Conservation (phyloP, 1,284 basidiomycete genomes). For the Lentinus polychrous region DNA sequence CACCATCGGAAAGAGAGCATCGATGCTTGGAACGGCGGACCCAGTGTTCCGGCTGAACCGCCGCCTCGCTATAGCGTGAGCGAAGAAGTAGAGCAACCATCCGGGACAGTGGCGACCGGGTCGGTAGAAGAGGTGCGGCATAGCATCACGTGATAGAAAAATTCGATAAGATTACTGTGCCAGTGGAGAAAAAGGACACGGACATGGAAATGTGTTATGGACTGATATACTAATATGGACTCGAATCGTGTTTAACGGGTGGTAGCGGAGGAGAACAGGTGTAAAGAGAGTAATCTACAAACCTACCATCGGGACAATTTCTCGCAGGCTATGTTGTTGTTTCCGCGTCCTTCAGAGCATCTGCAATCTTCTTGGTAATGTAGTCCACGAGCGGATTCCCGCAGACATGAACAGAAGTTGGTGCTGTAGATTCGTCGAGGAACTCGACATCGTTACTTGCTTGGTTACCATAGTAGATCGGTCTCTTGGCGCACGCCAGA, state of each 20-base stretch:
- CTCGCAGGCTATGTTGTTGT: no score
- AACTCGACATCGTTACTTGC: neutral
- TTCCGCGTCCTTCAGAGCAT: neutral
- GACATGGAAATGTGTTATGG: no score
- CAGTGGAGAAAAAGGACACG: no score
- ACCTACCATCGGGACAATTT: no score
- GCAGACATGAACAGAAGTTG: neutral
- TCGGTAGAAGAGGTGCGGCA: no score
- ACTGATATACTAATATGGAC: no score
- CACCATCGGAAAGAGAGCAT: conserved; percentile 20
- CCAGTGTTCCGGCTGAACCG: conserved; percentile 17
- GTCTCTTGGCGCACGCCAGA: conserved; percentile 29
- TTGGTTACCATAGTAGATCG: neutral
- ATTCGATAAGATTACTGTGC: no score
- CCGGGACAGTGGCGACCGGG: no score
- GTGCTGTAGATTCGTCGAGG: neutral
- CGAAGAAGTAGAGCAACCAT: neutral
- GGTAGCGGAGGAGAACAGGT: no score
- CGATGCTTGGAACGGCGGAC: conserved; percentile 8
- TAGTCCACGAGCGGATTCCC: neutral
- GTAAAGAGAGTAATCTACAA: no score
- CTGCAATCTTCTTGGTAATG: neutral
- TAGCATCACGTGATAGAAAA: no score
- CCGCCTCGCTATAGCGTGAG: conserved; percentile 18
- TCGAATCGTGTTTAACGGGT: no score